A percentile compares a stretch with the other conserved stretches of the same genome.
Conservation (phyloP, 192 early-diverging fungal genomes). For the Chytriomyces sp. region DNA sequence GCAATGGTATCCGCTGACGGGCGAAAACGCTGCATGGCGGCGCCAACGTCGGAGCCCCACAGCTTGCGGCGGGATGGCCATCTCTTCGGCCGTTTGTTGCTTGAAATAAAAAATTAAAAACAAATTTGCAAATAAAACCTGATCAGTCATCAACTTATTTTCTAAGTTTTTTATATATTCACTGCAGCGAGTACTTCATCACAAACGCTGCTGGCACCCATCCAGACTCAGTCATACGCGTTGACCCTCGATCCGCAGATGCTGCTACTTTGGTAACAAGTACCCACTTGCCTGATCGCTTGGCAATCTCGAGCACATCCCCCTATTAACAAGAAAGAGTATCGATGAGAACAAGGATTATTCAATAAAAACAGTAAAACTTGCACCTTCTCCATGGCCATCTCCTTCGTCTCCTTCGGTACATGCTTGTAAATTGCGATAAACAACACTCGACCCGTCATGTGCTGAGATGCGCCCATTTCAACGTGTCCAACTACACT, state of each 20-base stretch:
- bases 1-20: no score
- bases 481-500: conserved; percentile 40
- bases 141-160: no score
- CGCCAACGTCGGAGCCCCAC: no score
- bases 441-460: conserved; percentile 36
- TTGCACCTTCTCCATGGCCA: conserved; percentile 50
- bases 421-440: conserved; percentile 50
- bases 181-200: conserved; percentile 33
- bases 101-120: no score
- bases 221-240: conserved; percentile 34
- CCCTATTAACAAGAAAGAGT: conserved; percentile 27
- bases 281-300: conserved; percentile 56
- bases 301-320: conserved; percentile 47
- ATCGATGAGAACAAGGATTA: neutral
- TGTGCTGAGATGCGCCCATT: neutral
- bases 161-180: neutral
- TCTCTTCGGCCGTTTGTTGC: no score
- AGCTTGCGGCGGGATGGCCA: no score
- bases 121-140: no score
- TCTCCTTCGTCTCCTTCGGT: conserved; percentile 50
- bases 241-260: neutral
- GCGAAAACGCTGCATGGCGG: no score
- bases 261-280: conserved; percentile 45
- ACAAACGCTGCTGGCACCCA: conserved; percentile 58
- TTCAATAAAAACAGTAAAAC: no score